phyloP scores from a whole-genome alignment of 805 yeast species.

The Monosporozyma servazzii region DNA sequence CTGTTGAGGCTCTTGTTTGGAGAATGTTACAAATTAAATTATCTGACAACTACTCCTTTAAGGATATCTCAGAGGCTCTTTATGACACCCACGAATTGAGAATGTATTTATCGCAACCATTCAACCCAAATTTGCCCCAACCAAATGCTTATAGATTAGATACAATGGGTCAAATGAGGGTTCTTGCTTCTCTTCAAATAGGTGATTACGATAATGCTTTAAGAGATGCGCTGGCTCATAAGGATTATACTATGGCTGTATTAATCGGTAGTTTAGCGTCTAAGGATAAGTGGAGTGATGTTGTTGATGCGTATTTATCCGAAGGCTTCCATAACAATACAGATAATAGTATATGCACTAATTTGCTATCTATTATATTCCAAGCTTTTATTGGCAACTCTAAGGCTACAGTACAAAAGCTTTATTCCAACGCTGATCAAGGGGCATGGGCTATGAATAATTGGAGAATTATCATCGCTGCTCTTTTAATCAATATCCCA shows the following conservation, averaged over 20 bases:
- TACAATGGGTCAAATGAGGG: conserved; percentile 22
- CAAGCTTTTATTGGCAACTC: conserved; percentile 58
- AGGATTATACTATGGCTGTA: conserved; percentile 73
- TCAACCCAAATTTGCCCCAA: background rate
- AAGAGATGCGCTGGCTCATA: conserved; percentile 46
- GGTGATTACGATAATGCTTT: conserved; percentile 67
- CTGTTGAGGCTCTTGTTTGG: conserved; percentile 18
- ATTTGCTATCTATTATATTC: conserved; percentile 45
- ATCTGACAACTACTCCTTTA: conserved; percentile 20
- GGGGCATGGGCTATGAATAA: conserved; percentile 42
- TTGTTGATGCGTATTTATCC: conserved; percentile 49
- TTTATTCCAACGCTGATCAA: conserved; percentile 33
- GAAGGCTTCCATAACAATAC: conserved; percentile 36
- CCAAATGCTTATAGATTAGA: conserved; percentile 36
- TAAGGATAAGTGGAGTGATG: conserved; percentile 46
- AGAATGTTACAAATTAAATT: conserved; percentile 20
- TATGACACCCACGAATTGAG: conserved; percentile 26
- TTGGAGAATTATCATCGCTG: conserved; percentile 42
- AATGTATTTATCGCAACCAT: conserved; percentile 19
- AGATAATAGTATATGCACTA: conserved; percentile 22
- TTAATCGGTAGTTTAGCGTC: conserved; percentile 60
- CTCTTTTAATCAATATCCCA: conserved; percentile 31
- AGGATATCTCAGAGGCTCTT: conserved; percentile 29
- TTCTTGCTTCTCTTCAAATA: conserved; percentile 35
- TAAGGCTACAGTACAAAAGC: conserved; percentile 42